Evolutionary conservation across 1,284 basidiomycete genomes (phyloP).

Genomic region (Tilletia walkeri): DNA sequence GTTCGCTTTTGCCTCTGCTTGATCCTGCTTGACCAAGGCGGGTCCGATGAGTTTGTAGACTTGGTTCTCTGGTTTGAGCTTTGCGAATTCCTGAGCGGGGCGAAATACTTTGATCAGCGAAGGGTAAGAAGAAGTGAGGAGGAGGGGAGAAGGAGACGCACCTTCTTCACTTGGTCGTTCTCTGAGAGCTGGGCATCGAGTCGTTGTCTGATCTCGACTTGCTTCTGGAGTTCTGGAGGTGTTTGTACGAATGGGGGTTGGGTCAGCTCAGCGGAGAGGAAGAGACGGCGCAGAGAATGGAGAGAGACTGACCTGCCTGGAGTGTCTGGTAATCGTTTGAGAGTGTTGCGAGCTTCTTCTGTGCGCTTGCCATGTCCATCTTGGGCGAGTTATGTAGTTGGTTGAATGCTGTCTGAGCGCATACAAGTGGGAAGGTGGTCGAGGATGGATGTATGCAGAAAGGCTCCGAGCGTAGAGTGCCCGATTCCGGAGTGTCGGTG

Average conservation of each 20-base stretch:
- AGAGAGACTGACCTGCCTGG: background rate
- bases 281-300: too few species aligned
- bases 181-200: conserved; percentile 70
- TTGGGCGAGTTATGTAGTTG: background rate
- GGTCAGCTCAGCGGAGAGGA: too few species aligned
- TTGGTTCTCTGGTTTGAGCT: conserved; percentile 71
- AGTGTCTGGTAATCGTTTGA: conserved; percentile 7
- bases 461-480: background rate
- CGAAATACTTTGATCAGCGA: background rate
- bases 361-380: background rate
- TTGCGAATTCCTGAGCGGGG: conserved; percentile 74
- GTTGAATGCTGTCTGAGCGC: too few species aligned
- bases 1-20: conserved; percentile 79
- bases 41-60: conserved; percentile 92
- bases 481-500: background rate
- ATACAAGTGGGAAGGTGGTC: too few species aligned
- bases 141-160: conserved; percentile 49
- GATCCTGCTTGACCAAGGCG: conserved; percentile 85
- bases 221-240: conserved; percentile 10
- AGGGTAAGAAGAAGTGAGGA: background rate
- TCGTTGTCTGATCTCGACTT: conserved; percentile 9
- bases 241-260: background rate
- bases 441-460: too few species aligned
- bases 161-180: conserved; percentile 89
- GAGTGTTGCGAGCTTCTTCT: conserved; percentile 14